Conservation (phyloP, 768 basidiomycete genomes). For the Scleroderma citrinum region DNA sequence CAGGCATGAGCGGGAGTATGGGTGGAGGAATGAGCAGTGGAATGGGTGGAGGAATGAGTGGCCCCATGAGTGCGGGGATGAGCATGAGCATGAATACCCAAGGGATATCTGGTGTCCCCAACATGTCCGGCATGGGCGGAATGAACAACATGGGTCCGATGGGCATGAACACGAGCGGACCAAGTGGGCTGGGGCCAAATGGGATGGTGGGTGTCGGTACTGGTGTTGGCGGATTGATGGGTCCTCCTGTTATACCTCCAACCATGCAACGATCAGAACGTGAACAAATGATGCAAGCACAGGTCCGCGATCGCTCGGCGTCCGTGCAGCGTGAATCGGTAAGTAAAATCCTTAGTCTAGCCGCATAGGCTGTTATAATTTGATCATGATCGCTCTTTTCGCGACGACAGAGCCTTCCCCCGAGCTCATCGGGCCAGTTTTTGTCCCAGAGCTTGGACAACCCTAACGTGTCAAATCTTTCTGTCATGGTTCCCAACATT, state of each 20-base stretch:
- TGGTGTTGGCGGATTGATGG: conserved; percentile 32
- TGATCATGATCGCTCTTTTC: background rate
- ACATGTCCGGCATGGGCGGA: conserved; percentile 11
- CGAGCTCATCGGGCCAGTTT: conserved; percentile 14
- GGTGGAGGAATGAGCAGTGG: conserved; percentile 5
- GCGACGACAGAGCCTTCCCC: conserved; percentile 19
- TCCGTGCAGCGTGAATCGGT: conserved; percentile 24
- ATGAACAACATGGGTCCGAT: conserved; percentile 17
- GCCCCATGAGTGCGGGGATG: conserved; percentile 12
- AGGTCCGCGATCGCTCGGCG: conserved; percentile 20
- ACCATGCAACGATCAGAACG: conserved; percentile 17
- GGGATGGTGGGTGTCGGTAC: conserved; percentile 20
- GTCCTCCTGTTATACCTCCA: conserved; percentile 32
- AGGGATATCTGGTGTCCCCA: conserved; percentile 7
- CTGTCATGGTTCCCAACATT: conserved; percentile 2
- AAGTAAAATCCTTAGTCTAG: conserved; percentile 1
- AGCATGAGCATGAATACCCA: conserved; percentile 12
- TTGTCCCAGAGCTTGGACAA: conserved; percentile 17
- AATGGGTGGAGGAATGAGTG: conserved; percentile 10
- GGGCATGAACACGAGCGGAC: conserved; percentile 12
- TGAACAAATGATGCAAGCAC: conserved; percentile 21
- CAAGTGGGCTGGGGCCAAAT: conserved; percentile 16
- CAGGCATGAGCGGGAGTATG: conserved; percentile 2
- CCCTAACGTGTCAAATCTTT: conserved; percentile 4
- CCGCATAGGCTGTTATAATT: background rate